Conservation (phyloP, 495 filamentous ascomycete genomes). For the Neurospora pannonica region DNA sequence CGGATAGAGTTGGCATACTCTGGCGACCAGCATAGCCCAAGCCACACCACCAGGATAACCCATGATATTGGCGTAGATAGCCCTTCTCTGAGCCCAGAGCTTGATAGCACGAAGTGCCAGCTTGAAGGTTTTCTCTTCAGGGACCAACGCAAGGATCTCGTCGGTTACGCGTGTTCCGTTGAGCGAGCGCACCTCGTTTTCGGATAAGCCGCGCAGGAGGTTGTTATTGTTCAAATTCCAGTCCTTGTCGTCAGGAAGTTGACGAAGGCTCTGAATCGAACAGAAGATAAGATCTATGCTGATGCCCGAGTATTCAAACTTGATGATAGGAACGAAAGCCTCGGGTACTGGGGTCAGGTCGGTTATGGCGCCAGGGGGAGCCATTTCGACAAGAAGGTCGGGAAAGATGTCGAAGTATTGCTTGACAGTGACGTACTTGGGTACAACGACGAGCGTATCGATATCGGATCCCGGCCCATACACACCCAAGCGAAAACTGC, state of each 20-base stretch:
- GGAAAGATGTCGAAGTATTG: conserved; percentile 92
- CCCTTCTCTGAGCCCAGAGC: conserved; percentile 88
- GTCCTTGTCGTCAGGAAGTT: conserved; percentile 58
- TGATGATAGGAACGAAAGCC: conserved; percentile 92
- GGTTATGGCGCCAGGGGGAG: conserved; percentile 63
- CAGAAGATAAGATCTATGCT: conserved; percentile 94
- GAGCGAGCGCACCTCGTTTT: conserved; percentile 74
- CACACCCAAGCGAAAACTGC: conserved; percentile 87
- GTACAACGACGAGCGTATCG: conserved; percentile 85
- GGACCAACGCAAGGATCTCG: conserved; percentile 80
- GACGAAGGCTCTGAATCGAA: conserved; percentile 55
- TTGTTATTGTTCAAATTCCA: conserved; percentile 67
- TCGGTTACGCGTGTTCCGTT: conserved; percentile 92
- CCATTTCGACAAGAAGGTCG: conserved; percentile 60
- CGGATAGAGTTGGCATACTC: conserved; percentile 96
- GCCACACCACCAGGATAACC: conserved; percentile 95
- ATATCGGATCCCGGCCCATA: conserved; percentile 96
- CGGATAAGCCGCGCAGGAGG: conserved; percentile 76
- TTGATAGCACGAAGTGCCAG: conserved; percentile 85
- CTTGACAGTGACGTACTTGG: conserved; percentile 72
- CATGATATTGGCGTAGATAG: conserved; percentile 89
- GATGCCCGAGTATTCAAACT: conserved; percentile 80
- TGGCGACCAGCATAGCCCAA: conserved; percentile 93
- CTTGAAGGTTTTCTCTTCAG: conserved; percentile 79
- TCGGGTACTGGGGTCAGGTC: conserved; percentile 82